Conservation (phyloP, 352 stramenopile species). For the Thalassiosira oceanica region DNA sequence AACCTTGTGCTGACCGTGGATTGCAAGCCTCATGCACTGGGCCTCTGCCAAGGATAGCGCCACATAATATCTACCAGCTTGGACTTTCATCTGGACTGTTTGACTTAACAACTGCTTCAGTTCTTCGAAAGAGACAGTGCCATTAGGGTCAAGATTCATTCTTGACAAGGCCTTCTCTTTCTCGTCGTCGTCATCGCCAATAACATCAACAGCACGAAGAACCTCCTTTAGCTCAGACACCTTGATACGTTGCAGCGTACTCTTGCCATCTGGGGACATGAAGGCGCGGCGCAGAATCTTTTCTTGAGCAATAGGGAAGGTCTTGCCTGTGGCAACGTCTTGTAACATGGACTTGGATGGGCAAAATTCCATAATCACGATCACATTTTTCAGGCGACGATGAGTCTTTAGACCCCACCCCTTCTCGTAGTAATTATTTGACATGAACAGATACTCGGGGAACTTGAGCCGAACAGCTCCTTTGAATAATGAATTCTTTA, state of each 20-base stretch:
- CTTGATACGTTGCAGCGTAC: slow-evolving; percentile 80
- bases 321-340: slow-evolving; percentile 72
- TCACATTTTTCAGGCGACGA: slow-evolving; percentile 90
- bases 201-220: slow-evolving; percentile 82
- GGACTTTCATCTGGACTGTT: slow-evolving; percentile 83
- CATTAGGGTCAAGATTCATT: slow-evolving; percentile 72
- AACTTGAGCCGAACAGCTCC: slow-evolving; percentile 74
- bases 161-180: slow-evolving; percentile 80
- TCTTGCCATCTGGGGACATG: slow-evolving; percentile 79
- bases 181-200: slow-evolving; percentile 83
- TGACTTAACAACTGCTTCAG: slow-evolving; percentile 81
- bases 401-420: slow-evolving; percentile 86
- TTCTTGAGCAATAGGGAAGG: slow-evolving; percentile 83
- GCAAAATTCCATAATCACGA: slow-evolving; percentile 88
- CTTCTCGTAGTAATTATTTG: slow-evolving; percentile 68
- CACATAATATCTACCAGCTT: slow-evolving; percentile 89
- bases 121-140: slow-evolving; percentile 79
- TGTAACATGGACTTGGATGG: slow-evolving; percentile 77
- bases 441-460: slow-evolving; percentile 78
- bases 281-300: slow-evolving; percentile 84
- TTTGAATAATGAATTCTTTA: slow-evolving; percentile 84
- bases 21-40: slow-evolving; percentile 93
- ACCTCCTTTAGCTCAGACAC: slow-evolving; percentile 83
- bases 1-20: slow-evolving; percentile 85
- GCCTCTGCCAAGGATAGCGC: slow-evolving; percentile 95